These are phyloP conservation scores for Hanseniaspora gamundiae DNA, from an alignment of 1,139 yeast species.

Conservation along the genomic window DNA sequence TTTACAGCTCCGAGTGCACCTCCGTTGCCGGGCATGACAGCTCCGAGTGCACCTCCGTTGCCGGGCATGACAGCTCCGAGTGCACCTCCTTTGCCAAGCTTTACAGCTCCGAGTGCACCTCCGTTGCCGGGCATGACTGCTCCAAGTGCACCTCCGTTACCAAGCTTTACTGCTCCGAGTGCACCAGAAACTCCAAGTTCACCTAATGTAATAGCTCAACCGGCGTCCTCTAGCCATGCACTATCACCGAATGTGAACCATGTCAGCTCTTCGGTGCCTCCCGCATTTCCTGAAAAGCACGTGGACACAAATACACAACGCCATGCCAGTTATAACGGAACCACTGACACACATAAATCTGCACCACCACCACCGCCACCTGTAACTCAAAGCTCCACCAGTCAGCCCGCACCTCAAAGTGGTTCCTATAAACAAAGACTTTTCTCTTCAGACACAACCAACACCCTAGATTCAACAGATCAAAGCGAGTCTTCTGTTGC, in stretches of 20 bases:
- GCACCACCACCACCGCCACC: conserved; percentile 15
- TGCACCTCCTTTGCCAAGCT: conserved; percentile 10
- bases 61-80: conserved; percentile 15
- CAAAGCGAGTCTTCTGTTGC: conserved; percentile 24
- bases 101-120: conserved; percentile 12
- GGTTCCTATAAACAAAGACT: conserved; percentile 21
- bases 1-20: conserved; percentile 11
- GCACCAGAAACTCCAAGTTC: conserved; percentile 8
- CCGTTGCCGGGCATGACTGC: conserved; percentile 16
- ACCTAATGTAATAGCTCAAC: no score
- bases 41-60: conserved; percentile 13
- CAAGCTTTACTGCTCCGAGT: conserved; percentile 12
- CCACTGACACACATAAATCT: conserved; percentile 13
- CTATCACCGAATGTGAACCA: no score
- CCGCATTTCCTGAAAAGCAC: conserved; percentile 21
- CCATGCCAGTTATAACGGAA: no score
- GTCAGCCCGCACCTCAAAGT: conserved; percentile 9
- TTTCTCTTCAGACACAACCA: conserved; percentile 16
- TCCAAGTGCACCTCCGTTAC: conserved; percentile 11
- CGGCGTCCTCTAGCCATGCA: no score
- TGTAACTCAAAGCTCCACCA: conserved; percentile 12
- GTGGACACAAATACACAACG: no score
- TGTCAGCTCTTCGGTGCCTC: no score
- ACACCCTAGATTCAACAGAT: conserved; percentile 16
- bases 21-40: conserved; percentile 13